A percentile compares a stretch with the other conserved stretches of the same genome.
phyloP scores from a whole-genome alignment of 2,329 filamentous ascomycete species.

The Microdochium nivale region DNA sequence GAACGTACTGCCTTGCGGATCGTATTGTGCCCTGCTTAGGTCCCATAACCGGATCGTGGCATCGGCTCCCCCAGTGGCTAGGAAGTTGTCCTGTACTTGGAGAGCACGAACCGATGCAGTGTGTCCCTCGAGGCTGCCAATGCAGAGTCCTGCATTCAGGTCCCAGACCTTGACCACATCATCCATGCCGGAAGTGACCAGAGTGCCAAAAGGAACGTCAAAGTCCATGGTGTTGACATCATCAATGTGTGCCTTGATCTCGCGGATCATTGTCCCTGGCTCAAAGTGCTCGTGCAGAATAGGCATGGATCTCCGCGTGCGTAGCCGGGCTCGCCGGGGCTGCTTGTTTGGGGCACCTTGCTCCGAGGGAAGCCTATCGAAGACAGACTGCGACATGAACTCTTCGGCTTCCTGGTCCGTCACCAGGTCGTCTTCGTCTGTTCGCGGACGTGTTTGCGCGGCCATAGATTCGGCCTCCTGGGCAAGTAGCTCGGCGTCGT shows the following conservation, averaged over 20 bases:
- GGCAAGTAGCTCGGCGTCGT: slow-evolving; percentile 50
- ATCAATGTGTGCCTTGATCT: slow-evolving; percentile 83
- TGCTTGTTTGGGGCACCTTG: slow-evolving; percentile 37
- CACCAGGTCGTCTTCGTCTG: slow-evolving; percentile 42
- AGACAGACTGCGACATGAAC: slow-evolving; percentile 98
- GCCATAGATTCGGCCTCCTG: slow-evolving; percentile 51
- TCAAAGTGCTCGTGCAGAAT: slow-evolving; percentile 94
- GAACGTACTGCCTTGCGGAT: slow-evolving; percentile 55
- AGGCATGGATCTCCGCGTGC: slow-evolving; percentile 77
- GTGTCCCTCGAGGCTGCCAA: slow-evolving; percentile 86
- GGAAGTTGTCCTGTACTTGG: slow-evolving; percentile 91
- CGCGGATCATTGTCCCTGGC: slow-evolving; percentile 77
- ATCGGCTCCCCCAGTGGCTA: slow-evolving; percentile 90
- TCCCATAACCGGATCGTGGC: slow-evolving; percentile 95
- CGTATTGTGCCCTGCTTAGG: slow-evolving; percentile 78
- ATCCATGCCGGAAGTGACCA: slow-evolving; percentile 87
- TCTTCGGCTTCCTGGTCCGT: slow-evolving; percentile 42
- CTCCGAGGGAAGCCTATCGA: slow-evolving; percentile 71
- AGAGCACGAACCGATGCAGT: slow-evolving; percentile 86
- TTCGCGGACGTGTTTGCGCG: slow-evolving; percentile 39
- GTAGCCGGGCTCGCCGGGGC: slow-evolving; percentile 43
- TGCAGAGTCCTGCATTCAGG: slow-evolving; percentile 84
- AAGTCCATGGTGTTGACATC: slow-evolving; percentile 88
- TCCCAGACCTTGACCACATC: slow-evolving; percentile 97
- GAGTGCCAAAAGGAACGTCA: slow-evolving; percentile 90